Percentiles rank a stretch among this genome's conserved stretches.
Conservation (phyloP, 1,139 yeast genomes). For the Sugiyamaella castrensis region DNA sequence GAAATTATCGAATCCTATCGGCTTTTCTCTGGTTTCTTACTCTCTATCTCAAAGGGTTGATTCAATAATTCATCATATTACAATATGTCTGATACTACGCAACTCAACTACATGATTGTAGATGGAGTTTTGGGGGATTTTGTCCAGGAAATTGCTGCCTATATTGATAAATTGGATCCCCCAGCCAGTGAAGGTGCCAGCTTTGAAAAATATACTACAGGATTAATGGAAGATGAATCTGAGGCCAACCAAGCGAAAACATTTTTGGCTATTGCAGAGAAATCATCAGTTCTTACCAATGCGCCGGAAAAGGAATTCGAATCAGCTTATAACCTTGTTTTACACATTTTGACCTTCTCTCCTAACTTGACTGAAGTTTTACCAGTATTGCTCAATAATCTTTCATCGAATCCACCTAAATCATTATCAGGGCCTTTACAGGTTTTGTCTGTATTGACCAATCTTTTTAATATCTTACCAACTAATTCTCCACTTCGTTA, state of each 20-base stretch:
- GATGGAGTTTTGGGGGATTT: conserved; percentile 41
- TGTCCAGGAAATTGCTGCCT: conserved; percentile 40
- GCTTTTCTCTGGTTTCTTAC: too few species aligned
- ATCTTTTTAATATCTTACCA: conserved; percentile 42
- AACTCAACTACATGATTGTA: conserved; percentile 33
- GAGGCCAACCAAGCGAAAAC: conserved; percentile 32
- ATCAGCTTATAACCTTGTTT: conserved; percentile 41
- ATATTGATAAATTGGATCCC: conserved; percentile 38
- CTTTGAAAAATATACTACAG: conserved; percentile 26
- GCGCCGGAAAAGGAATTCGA: conserved; percentile 43
- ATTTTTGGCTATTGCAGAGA: conserved; percentile 36
- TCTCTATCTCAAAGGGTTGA: background rate
- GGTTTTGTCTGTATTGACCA: conserved; percentile 39
- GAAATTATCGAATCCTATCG: too few species aligned
- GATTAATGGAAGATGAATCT: conserved; percentile 30
- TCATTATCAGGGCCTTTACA: conserved; percentile 34
- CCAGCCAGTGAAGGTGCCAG: conserved; percentile 24
- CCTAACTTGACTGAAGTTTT: conserved; percentile 36
- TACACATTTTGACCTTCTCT: conserved; percentile 39
- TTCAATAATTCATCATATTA: background rate
- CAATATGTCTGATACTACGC: conserved; percentile 10
- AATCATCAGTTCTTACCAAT: conserved; percentile 32
- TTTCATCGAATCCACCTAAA: conserved; percentile 31
- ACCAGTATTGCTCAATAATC: conserved; percentile 34
- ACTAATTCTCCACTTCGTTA: conserved; percentile 33